Base-by-base conservation (phyloP, 1,139 yeast genomes). In the Candida sp. region DNA sequence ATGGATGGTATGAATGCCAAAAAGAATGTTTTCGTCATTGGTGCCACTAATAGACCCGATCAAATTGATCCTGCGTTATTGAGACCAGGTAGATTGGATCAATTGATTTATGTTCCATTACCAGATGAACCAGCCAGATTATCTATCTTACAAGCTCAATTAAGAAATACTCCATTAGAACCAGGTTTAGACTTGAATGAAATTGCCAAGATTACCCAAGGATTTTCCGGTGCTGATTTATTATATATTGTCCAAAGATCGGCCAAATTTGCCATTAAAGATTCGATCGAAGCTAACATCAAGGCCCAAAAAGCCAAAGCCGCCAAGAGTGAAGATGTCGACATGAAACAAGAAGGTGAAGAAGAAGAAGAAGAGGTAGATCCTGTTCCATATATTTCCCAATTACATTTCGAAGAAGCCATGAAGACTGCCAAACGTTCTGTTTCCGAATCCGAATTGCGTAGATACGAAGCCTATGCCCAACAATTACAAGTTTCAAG, bases 1-100 rank as follows among this genome's bases (percentile, higher is more conserved):
- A 93, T 93, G 99, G 99, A 93, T 69, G 99, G 99, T 81, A 91
- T 95, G 98, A 93, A 93, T 63, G 96, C 97, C 55, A 93, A 93
- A 77, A 93, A 95, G 83, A 93, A 93, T 61, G 99, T 93, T 39
- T 93, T 95, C 61, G 97, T 93, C 45, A 89, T 93, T 72, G 99
- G 99, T 70, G 99, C 99, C 40, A 93, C 99, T 48, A 93, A 93
- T 71, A 84, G 99, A 77, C 99, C 99, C 36, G 97, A 91, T 67
- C 98, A 93, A 74, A 93, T 93, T 56, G 99, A 93, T 64, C 98
- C 99, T 23, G 99, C 99, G 34, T 81, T 93, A 60, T 78, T 95
- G 70, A 90, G 99, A 77, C 99, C 99, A 21, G 99, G 99, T 60
- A 88, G 99, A 79, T 84, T 93, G 61, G 99, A 93, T 70, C 99